Percentiles rank a stretch among this genome's conserved stretches.
phyloP scores from a whole-genome alignment of 176 grass and related monocot genomes.

The Rhynchospora pubera region DNA sequence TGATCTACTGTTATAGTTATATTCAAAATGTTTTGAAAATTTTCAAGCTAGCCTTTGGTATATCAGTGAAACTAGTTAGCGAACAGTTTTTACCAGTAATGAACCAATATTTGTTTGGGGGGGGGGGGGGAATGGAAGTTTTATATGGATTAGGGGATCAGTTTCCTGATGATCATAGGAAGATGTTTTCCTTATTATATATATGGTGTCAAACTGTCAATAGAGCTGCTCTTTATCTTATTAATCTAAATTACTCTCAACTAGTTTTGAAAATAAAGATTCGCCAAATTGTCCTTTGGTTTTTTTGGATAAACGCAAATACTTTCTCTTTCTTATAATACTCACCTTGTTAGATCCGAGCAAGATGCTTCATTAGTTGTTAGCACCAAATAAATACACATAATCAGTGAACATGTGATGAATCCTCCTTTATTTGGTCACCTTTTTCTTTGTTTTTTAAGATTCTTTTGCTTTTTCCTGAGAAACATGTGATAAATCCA shows the following conservation, averaged over 20 bases:
- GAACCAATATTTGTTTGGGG: no score
- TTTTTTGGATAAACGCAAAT: conserved; percentile 7
- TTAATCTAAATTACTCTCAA: no score
- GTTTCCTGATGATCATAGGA: no score
- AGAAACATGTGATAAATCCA: conserved; percentile 18
- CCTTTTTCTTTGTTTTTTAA: conserved; percentile 17
- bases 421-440: conserved; percentile 1
- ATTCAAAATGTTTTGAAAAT: background rate
- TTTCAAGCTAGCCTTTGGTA: background rate
- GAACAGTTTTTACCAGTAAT: no score
- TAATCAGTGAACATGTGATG: conserved; percentile 22
- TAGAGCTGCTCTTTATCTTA: no score
- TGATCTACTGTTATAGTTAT: background rate
- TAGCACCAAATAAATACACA: background rate
- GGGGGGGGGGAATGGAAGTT: no score
- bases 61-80: background rate
- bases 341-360: background rate
- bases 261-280: no score
- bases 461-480: background rate
- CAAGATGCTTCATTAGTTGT: background rate
- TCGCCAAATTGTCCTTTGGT: background rate
- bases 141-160: no score
- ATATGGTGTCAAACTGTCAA: no score
- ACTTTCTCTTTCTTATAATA: background rate
- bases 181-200: no score